A percentile compares a stretch with the other conserved stretches of the same genome.
These are phyloP conservation scores for Aegle marmelos DNA, from an alignment of 345 rosid species.

Conservation along the genomic window DNA sequence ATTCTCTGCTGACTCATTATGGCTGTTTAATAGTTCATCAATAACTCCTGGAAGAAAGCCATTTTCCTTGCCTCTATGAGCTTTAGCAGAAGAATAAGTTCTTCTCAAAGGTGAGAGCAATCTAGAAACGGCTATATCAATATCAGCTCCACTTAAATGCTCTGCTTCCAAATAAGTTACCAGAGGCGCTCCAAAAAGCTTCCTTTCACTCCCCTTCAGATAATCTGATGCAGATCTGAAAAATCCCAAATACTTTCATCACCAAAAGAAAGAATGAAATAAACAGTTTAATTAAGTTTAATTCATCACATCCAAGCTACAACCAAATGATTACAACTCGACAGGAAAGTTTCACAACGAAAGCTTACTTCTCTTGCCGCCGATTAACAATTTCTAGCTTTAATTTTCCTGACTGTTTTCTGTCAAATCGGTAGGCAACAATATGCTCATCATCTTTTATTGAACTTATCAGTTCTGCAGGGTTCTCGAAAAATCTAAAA, in stretches of 20 bases:
- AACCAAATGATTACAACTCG: not conserved
- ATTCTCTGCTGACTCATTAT: slow-evolving; percentile 32
- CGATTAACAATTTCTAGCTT: slow-evolving; percentile 64
- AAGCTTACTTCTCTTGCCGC: slow-evolving; percentile 51
- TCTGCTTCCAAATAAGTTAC: slow-evolving; percentile 56
- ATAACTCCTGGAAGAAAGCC: slow-evolving; percentile 39
- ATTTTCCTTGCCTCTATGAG: slow-evolving; percentile 43
- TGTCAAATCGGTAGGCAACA: slow-evolving; percentile 75
- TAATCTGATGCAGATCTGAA: slow-evolving; percentile 40
- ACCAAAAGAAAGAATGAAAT: not conserved
- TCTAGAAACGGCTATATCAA: slow-evolving; percentile 43
- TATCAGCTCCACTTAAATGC: slow-evolving; percentile 55
- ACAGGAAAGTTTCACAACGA: not conserved
- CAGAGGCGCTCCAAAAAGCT: slow-evolving; percentile 71
- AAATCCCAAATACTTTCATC: slow-evolving; percentile 10
- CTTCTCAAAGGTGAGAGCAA: slow-evolving; percentile 67
- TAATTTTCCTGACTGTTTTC: slow-evolving; percentile 54
- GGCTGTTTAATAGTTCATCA: slow-evolving; percentile 44
- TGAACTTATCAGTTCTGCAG: slow-evolving; percentile 41
- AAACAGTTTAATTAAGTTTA: not conserved
- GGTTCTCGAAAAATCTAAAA: slow-evolving; percentile 53
- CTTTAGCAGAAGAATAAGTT: slow-evolving; percentile 37
- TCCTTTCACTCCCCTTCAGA: slow-evolving; percentile 38
- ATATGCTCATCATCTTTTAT: slow-evolving; percentile 78
- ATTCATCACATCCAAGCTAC: not conserved